Conservation (phyloP, 306 rosid species). For the Prunus mume region DNA sequence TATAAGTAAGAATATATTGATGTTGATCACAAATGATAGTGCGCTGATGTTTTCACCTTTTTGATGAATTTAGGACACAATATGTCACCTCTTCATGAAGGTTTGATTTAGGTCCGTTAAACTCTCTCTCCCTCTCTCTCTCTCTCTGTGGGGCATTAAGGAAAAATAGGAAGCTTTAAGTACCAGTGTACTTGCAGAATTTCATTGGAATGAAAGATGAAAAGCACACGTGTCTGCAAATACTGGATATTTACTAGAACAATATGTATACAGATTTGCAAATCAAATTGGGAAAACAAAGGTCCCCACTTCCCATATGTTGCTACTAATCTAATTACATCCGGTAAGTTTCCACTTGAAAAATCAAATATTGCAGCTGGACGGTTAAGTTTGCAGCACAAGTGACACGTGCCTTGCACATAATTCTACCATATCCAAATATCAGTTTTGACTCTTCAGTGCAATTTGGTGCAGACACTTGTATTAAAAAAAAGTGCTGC, state of each 20-base stretch:
- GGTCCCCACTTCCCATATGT: background rate
- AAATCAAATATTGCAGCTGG: background rate
- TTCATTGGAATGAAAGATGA: constrained; percentile 1
- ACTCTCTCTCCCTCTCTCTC: background rate
- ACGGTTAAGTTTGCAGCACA: background rate
- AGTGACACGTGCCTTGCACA: background rate
- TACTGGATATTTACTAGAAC: background rate
- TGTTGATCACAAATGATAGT: background rate
- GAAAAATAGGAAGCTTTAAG: background rate
- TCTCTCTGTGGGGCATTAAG: background rate
- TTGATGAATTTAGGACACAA: constrained; percentile 12
- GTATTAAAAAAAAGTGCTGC: background rate
- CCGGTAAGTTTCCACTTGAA: background rate
- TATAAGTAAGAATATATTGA: background rate
- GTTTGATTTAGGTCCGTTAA: constrained; percentile 15
- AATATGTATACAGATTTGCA: background rate
- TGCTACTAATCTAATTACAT: background rate
- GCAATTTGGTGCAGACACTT: background rate
- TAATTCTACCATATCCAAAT: background rate
- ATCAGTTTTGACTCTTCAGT: background rate
- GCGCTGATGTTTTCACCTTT: constrained; percentile 11
- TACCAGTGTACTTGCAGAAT: background rate
- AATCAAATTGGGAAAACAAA: background rate
- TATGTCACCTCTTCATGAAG: constrained; percentile 6
- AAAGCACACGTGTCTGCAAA: constrained; percentile 6